Base-by-base conservation (phyloP, 2,329 filamentous ascomycete species). In the Mollisiaceae sp. region DNA sequence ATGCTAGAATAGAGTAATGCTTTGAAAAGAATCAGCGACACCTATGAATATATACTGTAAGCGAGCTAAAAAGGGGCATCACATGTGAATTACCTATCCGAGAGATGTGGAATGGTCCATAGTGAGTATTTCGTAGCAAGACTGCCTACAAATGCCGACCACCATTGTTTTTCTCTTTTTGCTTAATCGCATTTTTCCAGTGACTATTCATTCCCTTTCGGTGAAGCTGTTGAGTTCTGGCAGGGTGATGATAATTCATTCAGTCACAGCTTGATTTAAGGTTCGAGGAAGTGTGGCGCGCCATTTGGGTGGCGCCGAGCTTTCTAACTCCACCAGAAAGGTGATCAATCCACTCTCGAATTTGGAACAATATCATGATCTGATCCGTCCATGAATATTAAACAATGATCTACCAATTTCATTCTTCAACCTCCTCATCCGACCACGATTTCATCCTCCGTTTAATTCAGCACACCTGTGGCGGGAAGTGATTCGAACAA, bases 271-370 rank as follows among this genome's bases (percentile, higher is more conserved):
- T 54, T 24, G 50, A 18, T 54, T 54, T 54, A 54, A 32, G 50
- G 50, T 54, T 54, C 50, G 11, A 24, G 24, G 15, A 43, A 5
- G 43, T 43, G 60, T 24, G 43, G 38, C 45, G 18, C 39, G 6
- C 24, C n/a, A n/a, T n/a, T 32, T 2, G 6, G 27, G 6, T 32
- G 27, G 27, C 27, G 27, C 27, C 27, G 27, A 32, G 22, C 45
- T 4, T 36, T 54, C n/a, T 55, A 52, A 32, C 45, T 15, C 59
- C 27, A 60, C n/a, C 43, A 18, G 4, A 39, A 18, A 55, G 38
- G 38, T 35, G 39, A 59, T 59, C 39, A 45, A 59, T 60, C 59
- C 41, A 55, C 35, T 47, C 56, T 50, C 22, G 55, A 43, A 43
- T 2, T 11, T 43, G 22, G 4, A 45, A 43, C 3, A 27, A 35